Evolutionary conservation across 139 green algal species (phyloP).

Genomic region (Chlorella ohadii): DNA sequence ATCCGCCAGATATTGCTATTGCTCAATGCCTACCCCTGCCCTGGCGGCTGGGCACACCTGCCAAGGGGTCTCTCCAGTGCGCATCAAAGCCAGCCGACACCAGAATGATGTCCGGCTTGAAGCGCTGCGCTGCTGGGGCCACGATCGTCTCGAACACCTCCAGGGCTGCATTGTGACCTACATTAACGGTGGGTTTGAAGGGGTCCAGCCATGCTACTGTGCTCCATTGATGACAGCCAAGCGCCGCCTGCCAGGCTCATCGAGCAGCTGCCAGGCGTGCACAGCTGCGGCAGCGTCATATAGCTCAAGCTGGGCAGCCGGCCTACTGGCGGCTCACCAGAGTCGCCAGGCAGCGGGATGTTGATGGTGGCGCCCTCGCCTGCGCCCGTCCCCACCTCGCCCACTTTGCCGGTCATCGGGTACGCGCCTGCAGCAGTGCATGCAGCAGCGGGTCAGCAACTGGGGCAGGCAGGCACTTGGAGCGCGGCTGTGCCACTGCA

Average conservation of each 20-base stretch:
- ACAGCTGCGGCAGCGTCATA: too few species aligned
- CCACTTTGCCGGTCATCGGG: constrained; percentile 72
- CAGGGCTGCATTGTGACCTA: not conserved
- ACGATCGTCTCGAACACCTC: constrained; percentile 63
- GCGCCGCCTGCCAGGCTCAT: too few species aligned
- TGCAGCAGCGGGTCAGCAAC: too few species aligned
- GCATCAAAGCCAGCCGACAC: constrained; percentile 86
- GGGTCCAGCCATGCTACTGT: too few species aligned
- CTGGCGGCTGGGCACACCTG: constrained; percentile 3
- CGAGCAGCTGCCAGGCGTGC: too few species aligned
- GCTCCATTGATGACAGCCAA: too few species aligned
- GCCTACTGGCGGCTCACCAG: not conserved
- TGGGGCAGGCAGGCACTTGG: too few species aligned
- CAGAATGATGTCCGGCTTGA: constrained; percentile 87
- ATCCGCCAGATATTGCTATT: too few species aligned
- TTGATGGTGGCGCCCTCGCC: constrained; percentile 87
- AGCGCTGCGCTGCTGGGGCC: constrained; percentile 70
- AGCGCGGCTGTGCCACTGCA: too few species aligned
- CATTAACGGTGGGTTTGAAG: too few species aligned
- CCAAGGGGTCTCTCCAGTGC: constrained; percentile 90
- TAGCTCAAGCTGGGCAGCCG: too few species aligned
- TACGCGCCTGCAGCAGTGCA: not conserved
- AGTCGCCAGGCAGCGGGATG: constrained; percentile 73
- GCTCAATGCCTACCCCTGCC: too few species aligned
- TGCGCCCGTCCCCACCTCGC: constrained; percentile 66